Evolutionary conservation across 2,329 filamentous ascomycete species (phyloP), one percentile per base, ranked within the genome.

Genomic region (Fusarium sp.): DNA sequence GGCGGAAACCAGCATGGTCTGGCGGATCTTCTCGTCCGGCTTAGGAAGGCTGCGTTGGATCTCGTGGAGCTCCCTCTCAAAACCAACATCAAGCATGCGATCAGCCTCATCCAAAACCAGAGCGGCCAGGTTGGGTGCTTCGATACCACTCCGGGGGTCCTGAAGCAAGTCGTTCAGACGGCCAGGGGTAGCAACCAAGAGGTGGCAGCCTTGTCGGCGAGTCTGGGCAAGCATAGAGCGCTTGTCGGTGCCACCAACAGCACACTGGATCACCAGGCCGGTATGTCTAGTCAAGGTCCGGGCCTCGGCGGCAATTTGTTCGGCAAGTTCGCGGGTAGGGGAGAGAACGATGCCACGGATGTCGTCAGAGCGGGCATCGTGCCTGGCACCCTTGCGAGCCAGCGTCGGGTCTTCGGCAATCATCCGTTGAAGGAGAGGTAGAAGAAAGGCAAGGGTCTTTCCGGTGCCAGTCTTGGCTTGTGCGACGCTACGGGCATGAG

Each of bases 401-500:
- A 97, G 86, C 0, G 83, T 80, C 1, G 90, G 89, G 69, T 94
- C 89, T 64, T 86, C 82, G 18, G 82, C 79, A 65, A 97, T 84
- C 76, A 97, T 92, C 64, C 90, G 91, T 79, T 98, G 94, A 55
- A 98, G 83, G 8, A 94, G 85, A 53, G 96, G 96, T 7, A 98
- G 82, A 27, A 99, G 86, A 85, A 98, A 99, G 37, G 94, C 96
- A 61, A 98, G 84, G 0, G 96, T 99, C 84, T 99, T 99, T 78
- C 96, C 96, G 5, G 96, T 98, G 78, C 96, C 96, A 9, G 96
- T 99, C 83, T 94, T 97, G 64, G 96, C 96, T 84, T 98, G 96
- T 48, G 95, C 96, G 72, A 98, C 87, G 74, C 92, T 76, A 65
- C 44, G 40, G 66, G 46, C 37, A 54, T 79, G 77, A 75, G 68